Evolutionary conservation across 2,329 filamentous ascomycete species (phyloP), one percentile per base, ranked within the genome.

Genomic region (Penicillium sp.): DNA sequence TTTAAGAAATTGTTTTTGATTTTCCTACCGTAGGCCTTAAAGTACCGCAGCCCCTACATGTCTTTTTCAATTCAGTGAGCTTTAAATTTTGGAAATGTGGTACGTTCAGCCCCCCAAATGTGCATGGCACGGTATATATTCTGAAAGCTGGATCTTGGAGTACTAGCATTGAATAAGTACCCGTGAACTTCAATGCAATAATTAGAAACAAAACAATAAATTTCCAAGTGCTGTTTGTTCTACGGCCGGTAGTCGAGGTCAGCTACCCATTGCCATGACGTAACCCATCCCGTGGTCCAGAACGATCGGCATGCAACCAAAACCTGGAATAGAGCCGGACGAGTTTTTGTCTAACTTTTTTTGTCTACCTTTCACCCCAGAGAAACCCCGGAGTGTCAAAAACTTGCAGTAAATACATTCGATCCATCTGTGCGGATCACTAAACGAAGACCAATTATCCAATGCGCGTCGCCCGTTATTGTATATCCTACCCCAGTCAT

Each of bases 401-500:
- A 22, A 23, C 12, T 22, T 35, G 20, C 18, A 20, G 4, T 15
- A 40, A 49, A 22, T 4, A 12, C 15, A 22, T 3, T 11, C 7
- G 31, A 25, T 20, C 31, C 9, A 40, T 18, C 33, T 49, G 46
- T 49, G 46, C 22, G 46, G 46, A 15, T n/a, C 11, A 22, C 11
- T 15, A 25, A 37, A 7, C n/a, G 12, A 49, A 25, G 27, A 23
- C 27, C 22, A 18, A 6, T 27, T 18, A 11, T n/a, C 12, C 9
- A 15, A 26, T 26, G 46, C 43, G 26, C n/a, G 25, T 29, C 4
- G 22, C 12, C 15, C 23, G 20, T 23, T 14, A 8, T 45, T 35
- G 27, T 33, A 14, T 48, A 25, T 20, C 22, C 20, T 40, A 45
- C 29, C 42, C 23, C 35, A 29, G 37, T 18, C n/a, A 65, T 62